phyloP scores from a whole-genome alignment of 2,329 filamentous ascomycete species.

The Talaromyces sp. region DNA sequence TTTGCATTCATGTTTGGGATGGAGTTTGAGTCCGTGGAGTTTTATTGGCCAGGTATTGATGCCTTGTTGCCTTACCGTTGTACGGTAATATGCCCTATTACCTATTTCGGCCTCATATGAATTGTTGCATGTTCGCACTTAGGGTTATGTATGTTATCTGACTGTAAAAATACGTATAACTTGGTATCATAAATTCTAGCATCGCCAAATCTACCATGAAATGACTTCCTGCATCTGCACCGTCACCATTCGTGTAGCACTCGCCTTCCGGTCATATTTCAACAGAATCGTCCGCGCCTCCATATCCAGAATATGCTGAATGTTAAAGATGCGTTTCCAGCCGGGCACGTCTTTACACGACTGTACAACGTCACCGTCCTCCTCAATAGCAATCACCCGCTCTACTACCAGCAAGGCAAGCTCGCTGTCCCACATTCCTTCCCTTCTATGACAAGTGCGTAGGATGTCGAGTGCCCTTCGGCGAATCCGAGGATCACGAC shows the following conservation, averaged over 20 bases:
- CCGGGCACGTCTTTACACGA: slow-evolving; percentile 1
- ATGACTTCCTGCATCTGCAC: slow-evolving; percentile 9
- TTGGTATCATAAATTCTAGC: neutral
- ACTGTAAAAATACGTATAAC: no score
- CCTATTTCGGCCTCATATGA: no score
- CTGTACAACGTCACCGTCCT: neutral
- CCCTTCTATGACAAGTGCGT: slow-evolving; percentile 3
- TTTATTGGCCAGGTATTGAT: slow-evolving; percentile 3
- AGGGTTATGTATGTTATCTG: neutral
- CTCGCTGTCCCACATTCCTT: slow-evolving; percentile 8
- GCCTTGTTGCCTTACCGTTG: slow-evolving; percentile 11
- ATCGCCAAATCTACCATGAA: neutral
- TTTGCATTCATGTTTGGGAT: neutral
- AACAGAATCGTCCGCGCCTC: slow-evolving; percentile 1
- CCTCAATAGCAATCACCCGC: slow-evolving; percentile 5
- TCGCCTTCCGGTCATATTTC: slow-evolving; percentile 5
- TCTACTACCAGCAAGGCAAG: neutral
- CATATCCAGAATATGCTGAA: slow-evolving; percentile 1
- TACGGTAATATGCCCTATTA: neutral
- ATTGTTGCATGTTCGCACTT: no score
- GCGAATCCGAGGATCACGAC: slow-evolving; percentile 5
- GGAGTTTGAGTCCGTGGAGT: neutral
- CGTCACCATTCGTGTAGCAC: neutral
- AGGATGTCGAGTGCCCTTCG: neutral
- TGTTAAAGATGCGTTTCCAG: slow-evolving; percentile 6